phyloP scores from a whole-genome alignment of 2,329 filamentous ascomycete species.

The Lasiodiplodia theobromae region DNA sequence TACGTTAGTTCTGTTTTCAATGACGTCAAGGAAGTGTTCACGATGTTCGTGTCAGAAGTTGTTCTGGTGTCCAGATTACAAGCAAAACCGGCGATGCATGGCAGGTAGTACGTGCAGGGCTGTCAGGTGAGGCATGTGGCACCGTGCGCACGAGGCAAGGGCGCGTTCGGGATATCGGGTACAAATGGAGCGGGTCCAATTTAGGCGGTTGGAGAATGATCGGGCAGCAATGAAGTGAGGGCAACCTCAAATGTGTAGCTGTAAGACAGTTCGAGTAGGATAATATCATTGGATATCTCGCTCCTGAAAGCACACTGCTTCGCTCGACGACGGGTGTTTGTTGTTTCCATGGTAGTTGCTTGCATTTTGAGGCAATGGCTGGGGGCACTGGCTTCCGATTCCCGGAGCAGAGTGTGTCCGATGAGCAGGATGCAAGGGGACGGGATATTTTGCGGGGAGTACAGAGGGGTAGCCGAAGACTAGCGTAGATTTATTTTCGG shows the following conservation, averaged over 20 bases:
- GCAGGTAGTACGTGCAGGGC: background rate
- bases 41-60: background rate
- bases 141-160: constrained; percentile 15
- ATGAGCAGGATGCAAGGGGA: background rate
- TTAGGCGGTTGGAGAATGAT: background rate
- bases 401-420: background rate
- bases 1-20: background rate
- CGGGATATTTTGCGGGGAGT: too few species aligned
- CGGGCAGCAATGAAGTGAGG: constrained; percentile 1
- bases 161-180: constrained; percentile 9
- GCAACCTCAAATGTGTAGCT: background rate
- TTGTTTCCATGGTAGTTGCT: background rate
- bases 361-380: background rate
- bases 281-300: background rate
- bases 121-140: background rate
- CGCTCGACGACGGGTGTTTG: background rate
- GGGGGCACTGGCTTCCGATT: background rate
- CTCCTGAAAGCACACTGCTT: background rate
- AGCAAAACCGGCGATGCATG: background rate
- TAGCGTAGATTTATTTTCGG: too few species aligned
- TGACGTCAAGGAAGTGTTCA: background rate
- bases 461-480: too few species aligned
- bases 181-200: background rate
- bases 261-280: constrained; percentile 2
- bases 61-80: background rate